A percentile compares a stretch with the other conserved stretches of the same genome.
Evolutionary conservation across 768 basidiomycete genomes (phyloP).

Genomic region (Leucocoprinus birnbaumii): DNA sequence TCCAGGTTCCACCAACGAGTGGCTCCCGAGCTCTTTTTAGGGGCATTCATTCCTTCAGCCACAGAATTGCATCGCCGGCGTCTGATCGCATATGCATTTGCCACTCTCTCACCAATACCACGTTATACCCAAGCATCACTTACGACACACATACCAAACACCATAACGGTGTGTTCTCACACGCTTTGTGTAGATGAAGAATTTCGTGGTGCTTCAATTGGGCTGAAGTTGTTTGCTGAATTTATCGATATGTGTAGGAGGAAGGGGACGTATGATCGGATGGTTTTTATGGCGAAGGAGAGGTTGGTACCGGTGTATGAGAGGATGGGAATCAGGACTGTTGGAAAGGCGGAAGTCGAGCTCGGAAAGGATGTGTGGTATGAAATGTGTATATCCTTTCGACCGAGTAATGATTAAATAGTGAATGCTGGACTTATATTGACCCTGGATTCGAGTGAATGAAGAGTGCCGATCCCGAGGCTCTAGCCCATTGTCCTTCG

Average conservation of each 20-base stretch:
- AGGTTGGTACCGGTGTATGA: constrained; percentile 1
- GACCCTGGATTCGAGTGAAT: too few species aligned
- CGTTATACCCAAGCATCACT: constrained; percentile 2
- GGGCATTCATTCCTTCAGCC: neutral
- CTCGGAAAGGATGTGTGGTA: constrained; percentile 7
- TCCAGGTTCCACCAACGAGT: constrained; percentile 4
- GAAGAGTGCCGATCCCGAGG: too few species aligned
- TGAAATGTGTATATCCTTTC: constrained; percentile 4
- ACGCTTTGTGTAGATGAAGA: constrained; percentile 3
- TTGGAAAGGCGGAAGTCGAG: constrained; percentile 1
- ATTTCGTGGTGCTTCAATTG: constrained; percentile 2
- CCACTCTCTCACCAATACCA: constrained; percentile 2
- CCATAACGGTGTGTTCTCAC: neutral
- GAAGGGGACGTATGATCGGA: constrained; percentile 4
- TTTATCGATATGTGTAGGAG: constrained; percentile 1
- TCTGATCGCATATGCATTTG: neutral
- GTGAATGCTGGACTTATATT: too few species aligned
- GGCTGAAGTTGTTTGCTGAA: constrained; percentile 1
- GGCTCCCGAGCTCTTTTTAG: constrained; percentile 6
- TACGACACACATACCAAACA: neutral
- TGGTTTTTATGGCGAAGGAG: constrained; percentile 5
- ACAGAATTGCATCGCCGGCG: neutral
- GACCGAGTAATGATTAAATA: neutral
- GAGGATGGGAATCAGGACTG: neutral
- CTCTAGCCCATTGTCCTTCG: too few species aligned